Evolutionary conservation across 768 basidiomycete species (phyloP), one percentile per base, ranked within the genome.

Genomic region (Mycena filopes): DNA sequence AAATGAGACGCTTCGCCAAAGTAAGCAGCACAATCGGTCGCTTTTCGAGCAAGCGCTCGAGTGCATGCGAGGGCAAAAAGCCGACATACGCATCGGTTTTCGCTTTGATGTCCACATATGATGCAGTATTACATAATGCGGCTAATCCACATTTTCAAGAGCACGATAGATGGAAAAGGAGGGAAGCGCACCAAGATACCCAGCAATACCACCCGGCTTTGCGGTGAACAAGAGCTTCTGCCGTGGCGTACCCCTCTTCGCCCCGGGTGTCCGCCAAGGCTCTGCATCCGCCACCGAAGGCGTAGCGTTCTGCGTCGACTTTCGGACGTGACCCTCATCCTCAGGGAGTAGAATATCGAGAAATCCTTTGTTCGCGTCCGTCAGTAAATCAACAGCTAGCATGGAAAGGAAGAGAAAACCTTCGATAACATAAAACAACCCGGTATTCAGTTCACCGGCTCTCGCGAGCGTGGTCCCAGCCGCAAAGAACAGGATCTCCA

Each of bases 51-150:
- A 99, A 83, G 25, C 93, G 84, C 73, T 99, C 95, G 59, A 99
- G 80, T 8, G 97, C 92, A 73, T 91, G 86, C 3, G 93, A 88
- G 1, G 98, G 94, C 29, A 99, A 77, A 77, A 97, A 97, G 0
- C 98, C 98, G 67, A 99, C 98, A 72, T 97, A 99, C n/a, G 91
- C 92, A 74, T 99, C 97, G 0, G 96, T 99, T 81, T 98, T 99
- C 6, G 98, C 96, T 68, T 85, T 91, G 75, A 99, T 98, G 75
- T 97, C 95, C 46, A 99, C 96, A 73, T 99, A 99, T 3, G 95
- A 97, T 7, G 95, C 90, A 28, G 92, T 95, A 57, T 90, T 92
- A 70, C 94, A 95, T 4, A 99, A 84, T 0, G 96, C 95, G 20
- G 96, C 94, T 95, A n/a, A 42, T n/a, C n/a, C n/a, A n/a, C n/a